A percentile compares a stretch with the other conserved stretches of the same genome.
These are phyloP conservation scores for Collariella sp. DNA, from an alignment of 495 filamentous ascomycete species.

Conservation along the genomic window DNA sequence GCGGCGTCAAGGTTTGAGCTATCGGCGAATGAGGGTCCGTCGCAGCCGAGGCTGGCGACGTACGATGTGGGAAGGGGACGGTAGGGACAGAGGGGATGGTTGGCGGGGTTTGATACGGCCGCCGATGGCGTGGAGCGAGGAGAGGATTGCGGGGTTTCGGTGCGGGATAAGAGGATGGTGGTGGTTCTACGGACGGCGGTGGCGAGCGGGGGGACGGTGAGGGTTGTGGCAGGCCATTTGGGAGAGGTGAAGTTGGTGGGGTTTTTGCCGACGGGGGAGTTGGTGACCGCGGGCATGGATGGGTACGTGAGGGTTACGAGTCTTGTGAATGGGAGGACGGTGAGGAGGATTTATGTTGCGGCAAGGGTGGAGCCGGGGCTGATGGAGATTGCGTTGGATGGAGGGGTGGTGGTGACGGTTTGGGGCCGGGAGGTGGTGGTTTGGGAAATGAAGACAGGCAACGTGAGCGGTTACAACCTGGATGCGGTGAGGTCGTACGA, in stretches of 20 bases:
- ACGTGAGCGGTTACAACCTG: constrained; percentile 18
- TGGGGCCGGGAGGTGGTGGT: constrained; percentile 24
- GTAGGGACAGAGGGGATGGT: constrained; percentile 2
- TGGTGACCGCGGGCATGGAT: constrained; percentile 21
- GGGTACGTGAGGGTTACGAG: constrained; percentile 23
- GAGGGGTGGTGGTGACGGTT: constrained; percentile 16
- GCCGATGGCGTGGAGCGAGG: constrained; percentile 14
- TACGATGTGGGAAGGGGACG: not conserved
- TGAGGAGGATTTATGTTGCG: constrained; percentile 18
- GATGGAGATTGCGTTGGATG: constrained; percentile 18
- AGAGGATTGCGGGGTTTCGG: constrained; percentile 14
- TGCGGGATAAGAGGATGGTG: constrained; percentile 11
- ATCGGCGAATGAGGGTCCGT: not conserved
- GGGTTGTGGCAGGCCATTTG: constrained; percentile 9
- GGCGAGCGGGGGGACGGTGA: not conserved
- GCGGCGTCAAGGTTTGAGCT: not conserved
- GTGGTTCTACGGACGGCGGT: not conserved
- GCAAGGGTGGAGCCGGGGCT: constrained; percentile 6
- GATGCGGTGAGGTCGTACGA: constrained; percentile 12
- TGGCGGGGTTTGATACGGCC: constrained; percentile 8
- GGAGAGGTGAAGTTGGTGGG: constrained; percentile 19
- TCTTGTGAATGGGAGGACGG: constrained; percentile 12
- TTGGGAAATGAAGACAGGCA: constrained; percentile 15
- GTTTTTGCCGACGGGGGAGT: constrained; percentile 3
- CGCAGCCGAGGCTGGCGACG: constrained; percentile 7